Evolutionary conservation across 495 filamentous ascomycete species (phyloP), one percentile per base, ranked within the genome.

Genomic region (Friedmanniomyces endolithicus): DNA sequence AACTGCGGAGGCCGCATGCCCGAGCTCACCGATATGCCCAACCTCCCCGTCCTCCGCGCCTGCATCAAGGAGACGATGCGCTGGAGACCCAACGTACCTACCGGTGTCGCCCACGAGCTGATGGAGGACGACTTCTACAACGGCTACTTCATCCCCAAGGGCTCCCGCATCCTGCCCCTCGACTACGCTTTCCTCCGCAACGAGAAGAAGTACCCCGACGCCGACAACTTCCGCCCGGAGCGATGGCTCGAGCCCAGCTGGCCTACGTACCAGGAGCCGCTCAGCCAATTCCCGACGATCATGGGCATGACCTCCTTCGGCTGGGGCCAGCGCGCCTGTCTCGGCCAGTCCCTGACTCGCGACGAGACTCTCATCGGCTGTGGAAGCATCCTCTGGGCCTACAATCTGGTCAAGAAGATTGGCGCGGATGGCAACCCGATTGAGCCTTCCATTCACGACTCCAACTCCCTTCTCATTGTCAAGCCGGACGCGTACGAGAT

Each of bases 21-120:
- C 1, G 33, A 56, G 39, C 50, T 60, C 12, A 56, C 62, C 29
- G 69, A 71, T 52, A 53, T 58, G 49, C 69, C 64, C 11, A 65
- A 69, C 39, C 52, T 72, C 17, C 70, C 70, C 6, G 34, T 55
- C 9, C 48, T 55, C 20, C 66, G 78, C 40, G 78, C 81, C 1
- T 70, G 77, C 16, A 72, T 83, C 17, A 78, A 80, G 63, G 81
- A 84, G 64, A 70, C 74, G 16, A 69, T 81, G 24, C 70, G 81
- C 48, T 83, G 80, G 80, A 67, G 77, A 19, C 79, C 56, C 14
- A 59, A 53, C 19, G 43, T 52, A 20, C 52, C 52, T 1, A 47
- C 46, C 22, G 57, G 53, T 47, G 56, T 62, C 25, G 55, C 59
- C 1, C 59, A 62, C 50, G 55, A 62, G 47, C 20, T 54, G 16